A percentile compares a stretch with the other conserved stretches of the same genome.
These are phyloP conservation scores for Knoxdaviesia proteae DNA, from an alignment of 2,329 filamentous ascomycete genomes.

Conservation along the genomic window DNA sequence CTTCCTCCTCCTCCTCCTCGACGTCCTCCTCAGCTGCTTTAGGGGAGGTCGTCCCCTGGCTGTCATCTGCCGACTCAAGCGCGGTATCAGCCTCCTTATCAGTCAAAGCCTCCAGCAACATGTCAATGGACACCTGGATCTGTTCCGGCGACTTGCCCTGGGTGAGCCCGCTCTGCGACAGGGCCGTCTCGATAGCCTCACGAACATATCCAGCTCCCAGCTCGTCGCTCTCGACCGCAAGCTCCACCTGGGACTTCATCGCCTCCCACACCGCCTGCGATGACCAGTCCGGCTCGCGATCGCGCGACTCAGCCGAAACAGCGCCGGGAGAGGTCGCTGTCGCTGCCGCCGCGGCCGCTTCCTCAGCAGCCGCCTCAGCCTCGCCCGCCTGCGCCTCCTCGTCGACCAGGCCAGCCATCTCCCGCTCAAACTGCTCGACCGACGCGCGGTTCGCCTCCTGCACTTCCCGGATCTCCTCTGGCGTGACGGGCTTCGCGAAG, in stretches of 20 bases:
- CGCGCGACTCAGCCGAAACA: constrained; percentile 1
- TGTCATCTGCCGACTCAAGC: too few relatives aligned
- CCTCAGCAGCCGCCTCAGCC: constrained; percentile 5
- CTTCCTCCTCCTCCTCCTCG: constrained; percentile 2
- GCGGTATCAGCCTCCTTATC: constrained; percentile 6
- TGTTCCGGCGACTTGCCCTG: constrained; percentile 22
- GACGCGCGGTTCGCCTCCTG: constrained; percentile 45
- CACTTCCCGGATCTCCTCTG: constrained; percentile 50
- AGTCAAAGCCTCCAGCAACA: constrained; percentile 27
- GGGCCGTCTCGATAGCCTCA: constrained; percentile 31
- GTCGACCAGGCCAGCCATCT: constrained; percentile 30
- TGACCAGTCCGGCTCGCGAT: constrained; percentile 6
- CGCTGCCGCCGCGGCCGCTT: constrained; percentile 8
- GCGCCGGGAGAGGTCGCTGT: background rate
- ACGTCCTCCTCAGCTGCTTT: constrained; percentile 1
- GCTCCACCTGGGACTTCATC: constrained; percentile 31
- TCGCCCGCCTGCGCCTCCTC: constrained; percentile 10
- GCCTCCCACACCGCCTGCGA: constrained; percentile 28
- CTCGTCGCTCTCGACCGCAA: constrained; percentile 36
- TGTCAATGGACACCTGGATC: constrained; percentile 25
- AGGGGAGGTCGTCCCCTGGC: too few relatives aligned
- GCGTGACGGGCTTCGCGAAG: constrained; percentile 66
- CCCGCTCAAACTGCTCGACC: constrained; percentile 47
- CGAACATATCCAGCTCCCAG: constrained; percentile 27
- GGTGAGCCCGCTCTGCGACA: constrained; percentile 32